A percentile compares a stretch with the other conserved stretches of the same genome.
Conservation (phyloP, 805 yeast genomes). For the Nakazawaea populi region DNA sequence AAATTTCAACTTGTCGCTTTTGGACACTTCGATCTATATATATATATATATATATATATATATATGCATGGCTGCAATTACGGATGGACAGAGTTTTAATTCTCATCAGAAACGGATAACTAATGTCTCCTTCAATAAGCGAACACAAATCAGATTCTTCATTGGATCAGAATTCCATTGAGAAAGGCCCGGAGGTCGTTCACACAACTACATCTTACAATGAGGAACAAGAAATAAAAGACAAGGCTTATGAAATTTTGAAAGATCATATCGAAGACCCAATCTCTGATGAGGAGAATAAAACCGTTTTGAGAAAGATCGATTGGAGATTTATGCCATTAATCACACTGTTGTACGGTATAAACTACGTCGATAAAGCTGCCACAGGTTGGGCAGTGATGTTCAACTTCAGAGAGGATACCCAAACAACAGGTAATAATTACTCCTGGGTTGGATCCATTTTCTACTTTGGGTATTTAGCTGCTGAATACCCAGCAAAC, state of each 20-base stretch:
- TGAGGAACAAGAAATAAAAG: conserved; percentile 14
- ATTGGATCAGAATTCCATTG: background rate
- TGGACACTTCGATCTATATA: too few relatives aligned
- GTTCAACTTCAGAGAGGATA: conserved; percentile 35
- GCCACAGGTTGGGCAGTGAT: conserved; percentile 39
- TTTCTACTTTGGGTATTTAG: conserved; percentile 59
- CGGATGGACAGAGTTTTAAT: too few relatives aligned
- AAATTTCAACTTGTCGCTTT: too few relatives aligned
- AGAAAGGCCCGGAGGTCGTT: background rate
- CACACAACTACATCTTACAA: background rate
- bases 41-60: too few relatives aligned
- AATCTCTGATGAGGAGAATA: conserved; percentile 24
- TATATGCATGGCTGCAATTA: too few relatives aligned
- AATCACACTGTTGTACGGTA: conserved; percentile 20
- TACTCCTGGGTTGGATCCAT: conserved; percentile 55
- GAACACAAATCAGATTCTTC: background rate
- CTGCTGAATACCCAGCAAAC: conserved; percentile 47
- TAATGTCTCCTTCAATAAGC: background rate
- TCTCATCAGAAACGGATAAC: too few relatives aligned
- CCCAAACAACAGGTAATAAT: conserved; percentile 32
- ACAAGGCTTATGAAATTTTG: conserved; percentile 14
- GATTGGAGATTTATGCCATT: conserved; percentile 29
- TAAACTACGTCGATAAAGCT: conserved; percentile 33
- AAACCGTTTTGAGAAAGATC: conserved; percentile 25
- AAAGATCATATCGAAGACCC: conserved; percentile 15